Evolutionary conservation across 305 asterid species (phyloP).

Genomic region (Ilex paraguariensis): DNA sequence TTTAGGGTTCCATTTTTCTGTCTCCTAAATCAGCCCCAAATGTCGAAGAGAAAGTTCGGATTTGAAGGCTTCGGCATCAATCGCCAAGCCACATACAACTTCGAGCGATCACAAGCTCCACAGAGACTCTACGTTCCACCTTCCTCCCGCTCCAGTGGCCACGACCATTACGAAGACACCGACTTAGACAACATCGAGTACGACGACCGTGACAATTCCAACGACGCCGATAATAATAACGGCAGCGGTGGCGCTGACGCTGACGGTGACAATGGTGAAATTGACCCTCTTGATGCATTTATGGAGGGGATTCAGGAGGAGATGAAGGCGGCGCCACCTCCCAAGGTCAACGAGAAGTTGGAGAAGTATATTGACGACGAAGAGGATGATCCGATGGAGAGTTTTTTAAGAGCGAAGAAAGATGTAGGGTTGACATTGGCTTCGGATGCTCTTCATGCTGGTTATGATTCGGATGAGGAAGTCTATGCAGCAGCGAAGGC

Average conservation of each 20-base stretch:
- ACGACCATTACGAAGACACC: constrained; percentile 55
- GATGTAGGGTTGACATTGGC: constrained; percentile 91
- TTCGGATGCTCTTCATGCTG: constrained; percentile 91
- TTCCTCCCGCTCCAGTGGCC: constrained; percentile 50
- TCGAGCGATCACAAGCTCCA: constrained; percentile 72
- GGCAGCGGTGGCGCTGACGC: not conserved
- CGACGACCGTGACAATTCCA: constrained; percentile 36
- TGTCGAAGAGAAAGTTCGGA: constrained; percentile 92
- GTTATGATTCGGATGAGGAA: constrained; percentile 95
- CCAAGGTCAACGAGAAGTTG: constrained; percentile 35
- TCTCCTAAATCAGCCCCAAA: constrained; percentile 24
- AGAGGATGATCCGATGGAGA: constrained; percentile 82
- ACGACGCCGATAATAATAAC: constrained; percentile 14
- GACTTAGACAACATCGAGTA: constrained; percentile 76
- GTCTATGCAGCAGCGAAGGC: constrained; percentile 99
- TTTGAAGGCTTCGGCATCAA: constrained; percentile 89
- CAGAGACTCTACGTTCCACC: constrained; percentile 81
- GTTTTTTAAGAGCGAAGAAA: constrained; percentile 75
- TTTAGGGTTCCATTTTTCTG: constrained; percentile 40
- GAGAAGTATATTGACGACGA: constrained; percentile 70
- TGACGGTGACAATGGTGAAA: constrained; percentile 45
- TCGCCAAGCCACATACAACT: constrained; percentile 77
- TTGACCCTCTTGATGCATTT: constrained; percentile 93
- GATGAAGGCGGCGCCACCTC: constrained; percentile 78
- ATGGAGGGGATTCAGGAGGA: constrained; percentile 94